A percentile compares a stretch with the other conserved stretches of the same genome.
phyloP scores from a whole-genome alignment of 2,329 filamentous ascomycete genomes.

The Dactylonectria macrodidyma region DNA sequence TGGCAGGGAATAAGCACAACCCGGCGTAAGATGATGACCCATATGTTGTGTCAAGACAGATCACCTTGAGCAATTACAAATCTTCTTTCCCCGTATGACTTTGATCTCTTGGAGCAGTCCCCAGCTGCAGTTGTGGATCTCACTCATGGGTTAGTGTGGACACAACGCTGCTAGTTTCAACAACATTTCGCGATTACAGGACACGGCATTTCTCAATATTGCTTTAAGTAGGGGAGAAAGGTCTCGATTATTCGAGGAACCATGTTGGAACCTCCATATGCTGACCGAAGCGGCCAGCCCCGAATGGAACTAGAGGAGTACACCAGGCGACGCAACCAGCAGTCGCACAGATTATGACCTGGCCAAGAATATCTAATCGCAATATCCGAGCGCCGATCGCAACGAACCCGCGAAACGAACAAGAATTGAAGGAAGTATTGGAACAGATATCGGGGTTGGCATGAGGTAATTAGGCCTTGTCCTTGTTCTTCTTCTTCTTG shows the following conservation, averaged over 20 bases:
- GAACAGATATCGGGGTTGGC: conserved; percentile 54
- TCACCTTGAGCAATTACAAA: not conserved
- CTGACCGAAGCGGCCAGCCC: conserved; percentile 40
- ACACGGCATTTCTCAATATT: not conserved
- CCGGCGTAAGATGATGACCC: not conserved
- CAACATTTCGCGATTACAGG: conserved; percentile 6
- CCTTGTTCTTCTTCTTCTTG: conserved; percentile 83
- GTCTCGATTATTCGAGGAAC: conserved; percentile 44
- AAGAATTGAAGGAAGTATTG: conserved; percentile 57
- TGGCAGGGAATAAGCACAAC: not conserved
- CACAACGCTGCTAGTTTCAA: not conserved
- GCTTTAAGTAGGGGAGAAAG: conserved; percentile 16
- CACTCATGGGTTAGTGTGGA: not conserved
- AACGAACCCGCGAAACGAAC: conserved; percentile 57
- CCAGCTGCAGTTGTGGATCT: not conserved
- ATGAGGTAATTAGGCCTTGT: conserved; percentile 61
- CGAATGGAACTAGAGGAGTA: conserved; percentile 46
- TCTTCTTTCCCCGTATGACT: not conserved
- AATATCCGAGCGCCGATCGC: conserved; percentile 61
- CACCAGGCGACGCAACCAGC: conserved; percentile 48
- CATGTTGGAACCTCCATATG: conserved; percentile 31
- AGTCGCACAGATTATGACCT: conserved; percentile 47
- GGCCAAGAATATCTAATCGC: conserved; percentile 59
- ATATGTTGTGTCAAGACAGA: not conserved
- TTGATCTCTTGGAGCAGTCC: not conserved